phyloP scores from a whole-genome alignment of 2,329 filamentous ascomycete genomes.

The Claviceps sp. region DNA sequence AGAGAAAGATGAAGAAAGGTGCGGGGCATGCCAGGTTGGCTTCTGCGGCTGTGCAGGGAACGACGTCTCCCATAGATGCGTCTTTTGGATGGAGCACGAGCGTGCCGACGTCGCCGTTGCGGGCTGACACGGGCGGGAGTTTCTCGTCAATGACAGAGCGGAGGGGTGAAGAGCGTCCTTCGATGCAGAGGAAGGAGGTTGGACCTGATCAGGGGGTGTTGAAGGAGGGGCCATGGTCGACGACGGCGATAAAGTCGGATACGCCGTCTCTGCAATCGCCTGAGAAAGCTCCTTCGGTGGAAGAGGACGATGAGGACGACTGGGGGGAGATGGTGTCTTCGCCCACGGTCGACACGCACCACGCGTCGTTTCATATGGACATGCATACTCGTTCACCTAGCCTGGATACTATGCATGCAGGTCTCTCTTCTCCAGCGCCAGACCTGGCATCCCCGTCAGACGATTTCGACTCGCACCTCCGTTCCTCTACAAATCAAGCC shows the following conservation, averaged over 20 bases:
- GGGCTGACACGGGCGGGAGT: neutral
- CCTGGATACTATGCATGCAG: neutral
- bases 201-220: neutral
- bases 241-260: neutral
- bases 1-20: slow-evolving; percentile 11
- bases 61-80: neutral
- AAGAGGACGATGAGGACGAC: slow-evolving; percentile 36
- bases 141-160: neutral
- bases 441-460: neutral
- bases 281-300: neutral
- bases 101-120: slow-evolving; percentile 8
- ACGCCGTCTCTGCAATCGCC: neutral
- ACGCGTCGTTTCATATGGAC: neutral
- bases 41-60: slow-evolving; percentile 8
- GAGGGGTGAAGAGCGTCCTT: neutral
- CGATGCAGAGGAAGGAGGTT: neutral
- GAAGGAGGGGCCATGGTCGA: neutral
- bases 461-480: too few relatives aligned
- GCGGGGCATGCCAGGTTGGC: slow-evolving; percentile 6
- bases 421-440: neutral
- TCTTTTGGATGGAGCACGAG: neutral
- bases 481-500: neutral
- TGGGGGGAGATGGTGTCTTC: slow-evolving; percentile 47
- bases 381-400: neutral
- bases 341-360: slow-evolving; percentile 9